Base-by-base conservation (phyloP, 2,329 filamentous ascomycete species). In the Blumeria hordei region DNA sequence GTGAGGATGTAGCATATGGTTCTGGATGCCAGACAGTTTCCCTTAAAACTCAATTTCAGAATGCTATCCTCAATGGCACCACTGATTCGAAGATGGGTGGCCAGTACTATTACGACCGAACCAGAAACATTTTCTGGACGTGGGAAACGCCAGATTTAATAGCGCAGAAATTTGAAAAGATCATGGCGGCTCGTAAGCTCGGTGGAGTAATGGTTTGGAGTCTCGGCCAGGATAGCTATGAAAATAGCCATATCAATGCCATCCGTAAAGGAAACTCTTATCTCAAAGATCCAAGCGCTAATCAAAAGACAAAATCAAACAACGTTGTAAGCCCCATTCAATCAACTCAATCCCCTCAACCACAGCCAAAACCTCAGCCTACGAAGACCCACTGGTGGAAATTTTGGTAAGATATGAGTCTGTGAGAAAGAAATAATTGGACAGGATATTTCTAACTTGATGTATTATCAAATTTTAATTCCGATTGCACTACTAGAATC, bases 131-230 rank as follows among this genome's bases (percentile, higher is more conserved):
- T 34, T 88, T 83, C 74, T 88, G 83, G 83, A 80, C 80, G 0
- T 87, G 80, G 71, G 84, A 88, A 57, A 83, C 79, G 0, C 70
- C 74, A 0, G 70, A 71, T 6, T 70, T 78, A 10, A 79, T 88
- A 54, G 60, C 65, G 6, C 68, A 69, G 55, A 88, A 88, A 68
- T 77, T 85, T 57, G 67, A 71, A 3, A 65, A 73, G 6, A 72
- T 88, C 37, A 71, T 85, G 3, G 67, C 70, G 33, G 69, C 69
- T 33, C 72, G 74, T 62, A 66, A 69, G 0, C 65, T 87, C 0
- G 82, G 82, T 0, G 84, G 84, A 16, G 76, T 84, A 3, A 85
- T 87, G 72, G 81, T 81, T 0, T 87, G 82, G 83, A 81, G 79
- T 35, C 62, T 86, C 56, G 83, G 80, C 1, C 81, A 86, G 67